Conservation (phyloP, 768 basidiomycete species). For the Tubosaeta sp. region DNA sequence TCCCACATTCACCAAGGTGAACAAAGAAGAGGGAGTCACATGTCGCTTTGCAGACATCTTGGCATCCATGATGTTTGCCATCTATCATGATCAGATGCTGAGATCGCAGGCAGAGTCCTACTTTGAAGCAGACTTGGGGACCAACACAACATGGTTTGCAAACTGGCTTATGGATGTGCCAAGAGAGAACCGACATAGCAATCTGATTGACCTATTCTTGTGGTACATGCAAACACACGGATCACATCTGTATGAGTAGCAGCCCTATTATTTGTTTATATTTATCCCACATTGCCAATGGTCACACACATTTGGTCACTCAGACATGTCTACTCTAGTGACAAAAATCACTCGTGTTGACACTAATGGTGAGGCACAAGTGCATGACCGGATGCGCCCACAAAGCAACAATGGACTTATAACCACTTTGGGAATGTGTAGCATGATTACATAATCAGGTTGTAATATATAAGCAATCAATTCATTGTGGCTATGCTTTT, state of each 20-base stretch:
- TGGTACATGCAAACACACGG: slow-evolving; percentile 1
- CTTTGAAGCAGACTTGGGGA: neutral
- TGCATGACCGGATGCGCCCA: too few species aligned
- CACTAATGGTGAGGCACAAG: too few species aligned
- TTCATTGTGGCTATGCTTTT: neutral
- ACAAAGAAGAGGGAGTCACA: neutral
- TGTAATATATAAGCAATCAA: neutral
- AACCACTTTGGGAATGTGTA: neutral
- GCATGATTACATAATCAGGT: neutral
- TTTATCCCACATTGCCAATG: too few species aligned
- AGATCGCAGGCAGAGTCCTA: neutral
- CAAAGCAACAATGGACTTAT: too few species aligned
- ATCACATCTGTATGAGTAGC: neutral
- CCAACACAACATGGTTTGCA: neutral
- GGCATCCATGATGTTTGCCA: neutral
- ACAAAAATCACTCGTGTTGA: too few species aligned
- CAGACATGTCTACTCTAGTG: too few species aligned
- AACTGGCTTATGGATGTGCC: slow-evolving; percentile 3
- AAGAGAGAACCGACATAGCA: neutral
- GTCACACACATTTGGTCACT: too few species aligned
- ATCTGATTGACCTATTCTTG: slow-evolving; percentile 6
- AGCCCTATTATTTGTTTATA: neutral
- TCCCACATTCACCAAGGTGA: neutral
- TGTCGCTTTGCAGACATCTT: slow-evolving; percentile 2
- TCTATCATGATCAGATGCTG: neutral